These are phyloP conservation scores for Juglanconis juglandina DNA, from an alignment of 2,329 filamentous ascomycete species.

Conservation along the genomic window DNA sequence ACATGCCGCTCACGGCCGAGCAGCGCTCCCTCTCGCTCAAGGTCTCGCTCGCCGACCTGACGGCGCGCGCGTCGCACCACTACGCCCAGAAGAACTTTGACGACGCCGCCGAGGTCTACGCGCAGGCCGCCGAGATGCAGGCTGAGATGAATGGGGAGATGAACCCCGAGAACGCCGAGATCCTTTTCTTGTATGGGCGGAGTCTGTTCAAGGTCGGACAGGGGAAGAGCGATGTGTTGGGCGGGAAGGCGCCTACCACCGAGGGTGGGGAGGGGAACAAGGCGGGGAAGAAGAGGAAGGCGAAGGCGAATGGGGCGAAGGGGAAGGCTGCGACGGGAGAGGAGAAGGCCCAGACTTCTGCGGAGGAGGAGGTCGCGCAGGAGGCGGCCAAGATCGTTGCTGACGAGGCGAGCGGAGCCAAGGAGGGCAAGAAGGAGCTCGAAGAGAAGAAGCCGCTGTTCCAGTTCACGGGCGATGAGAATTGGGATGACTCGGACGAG, in stretches of 20 bases:
- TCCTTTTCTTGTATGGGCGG: constrained; percentile 91
- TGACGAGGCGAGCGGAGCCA: constrained; percentile 39
- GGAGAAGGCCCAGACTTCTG: constrained; percentile 20
- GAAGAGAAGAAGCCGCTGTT: constrained; percentile 73
- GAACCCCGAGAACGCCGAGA: constrained; percentile 83
- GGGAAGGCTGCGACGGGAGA: constrained; percentile 28
- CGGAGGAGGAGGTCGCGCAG: constrained; percentile 41
- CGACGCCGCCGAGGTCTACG: constrained; percentile 82
- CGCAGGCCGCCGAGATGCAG: constrained; percentile 84
- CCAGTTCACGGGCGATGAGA: constrained; percentile 90
- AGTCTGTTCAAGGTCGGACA: constrained; percentile 92
- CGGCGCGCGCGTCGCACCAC: constrained; percentile 75
- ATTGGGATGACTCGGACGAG: constrained; percentile 81
- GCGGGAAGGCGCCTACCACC: constrained; percentile 68
- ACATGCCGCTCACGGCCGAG: constrained; percentile 27
- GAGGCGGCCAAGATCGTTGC: constrained; percentile 44
- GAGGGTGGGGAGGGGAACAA: constrained; percentile 45
- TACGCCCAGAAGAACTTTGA: constrained; percentile 88
- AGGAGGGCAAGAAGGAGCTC: constrained; percentile 34
- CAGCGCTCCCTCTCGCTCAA: constrained; percentile 37
- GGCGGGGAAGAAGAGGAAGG: constrained; percentile 50
- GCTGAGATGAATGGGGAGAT: constrained; percentile 90
- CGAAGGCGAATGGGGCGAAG: constrained; percentile 35
- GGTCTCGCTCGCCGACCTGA: constrained; percentile 72
- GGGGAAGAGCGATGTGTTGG: constrained; percentile 89